Conservation (phyloP, 225 moss, liverwort and hornwort genomes). For the Takakia lepidozioides region DNA sequence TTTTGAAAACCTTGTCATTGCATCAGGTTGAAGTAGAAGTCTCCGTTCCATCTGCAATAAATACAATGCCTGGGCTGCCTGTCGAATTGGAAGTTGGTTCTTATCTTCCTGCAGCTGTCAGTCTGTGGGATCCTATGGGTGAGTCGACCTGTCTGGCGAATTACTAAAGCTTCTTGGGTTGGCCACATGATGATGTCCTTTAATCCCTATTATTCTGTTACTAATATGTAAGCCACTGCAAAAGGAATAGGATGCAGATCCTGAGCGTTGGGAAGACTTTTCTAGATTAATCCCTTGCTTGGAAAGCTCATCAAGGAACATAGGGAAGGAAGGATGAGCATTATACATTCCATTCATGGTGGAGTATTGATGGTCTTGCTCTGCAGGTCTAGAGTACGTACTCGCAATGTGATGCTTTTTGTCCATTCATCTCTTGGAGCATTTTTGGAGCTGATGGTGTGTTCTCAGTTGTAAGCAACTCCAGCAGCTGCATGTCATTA, state of each 20-base stretch:
- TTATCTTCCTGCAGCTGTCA: conserved; percentile 68
- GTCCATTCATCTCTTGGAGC: conserved; percentile 34
- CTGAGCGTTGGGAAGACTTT: too few relatives aligned
- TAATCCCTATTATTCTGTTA: too few relatives aligned
- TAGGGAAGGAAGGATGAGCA: too few relatives aligned
- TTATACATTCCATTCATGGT: conserved; percentile 1
- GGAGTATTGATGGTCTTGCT: conserved; percentile 6
- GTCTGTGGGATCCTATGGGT: conserved; percentile 58
- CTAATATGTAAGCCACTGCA: too few relatives aligned
- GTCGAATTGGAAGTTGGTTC: conserved; percentile 85
- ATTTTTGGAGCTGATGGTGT: conserved; percentile 46
- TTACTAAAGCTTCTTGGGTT: neutral
- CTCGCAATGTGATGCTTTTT: conserved; percentile 51
- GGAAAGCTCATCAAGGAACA: too few relatives aligned
- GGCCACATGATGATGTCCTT: neutral
- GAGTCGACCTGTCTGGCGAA: too few relatives aligned
- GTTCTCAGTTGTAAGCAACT: conserved; percentile 30
- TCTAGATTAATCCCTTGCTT: too few relatives aligned
- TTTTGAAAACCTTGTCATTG: conserved; percentile 53
- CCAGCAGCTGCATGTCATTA: neutral
- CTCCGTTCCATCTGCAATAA: conserved; percentile 64
- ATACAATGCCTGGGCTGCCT: conserved; percentile 57
- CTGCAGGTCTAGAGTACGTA: conserved; percentile 44
- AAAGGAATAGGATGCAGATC: too few relatives aligned
- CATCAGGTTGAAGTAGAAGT: conserved; percentile 75